phyloP scores from a whole-genome alignment of 495 filamentous ascomycete species.

The Xylaria sp. region DNA sequence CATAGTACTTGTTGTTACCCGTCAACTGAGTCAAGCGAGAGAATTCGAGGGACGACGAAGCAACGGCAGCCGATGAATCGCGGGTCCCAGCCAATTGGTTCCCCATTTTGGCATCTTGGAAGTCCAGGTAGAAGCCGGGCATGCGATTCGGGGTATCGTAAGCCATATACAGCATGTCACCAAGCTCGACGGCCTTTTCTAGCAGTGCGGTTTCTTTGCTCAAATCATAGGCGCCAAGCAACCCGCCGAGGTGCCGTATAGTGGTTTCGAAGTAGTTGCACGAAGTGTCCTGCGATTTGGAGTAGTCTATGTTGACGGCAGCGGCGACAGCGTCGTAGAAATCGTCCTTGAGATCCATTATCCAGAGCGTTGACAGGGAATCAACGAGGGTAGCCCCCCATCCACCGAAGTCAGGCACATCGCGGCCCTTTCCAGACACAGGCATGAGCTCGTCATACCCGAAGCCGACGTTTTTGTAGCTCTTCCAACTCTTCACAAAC shows the following conservation, averaged over 20 bases:
- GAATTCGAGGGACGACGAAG: slow-evolving; percentile 83
- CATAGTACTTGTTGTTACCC: slow-evolving; percentile 81
- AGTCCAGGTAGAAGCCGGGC: slow-evolving; percentile 76
- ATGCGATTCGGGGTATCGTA: slow-evolving; percentile 95
- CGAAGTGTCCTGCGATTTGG: slow-evolving; percentile 61
- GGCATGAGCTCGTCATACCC: slow-evolving; percentile 78
- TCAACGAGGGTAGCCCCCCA: slow-evolving; percentile 96
- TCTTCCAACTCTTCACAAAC: slow-evolving; percentile 77
- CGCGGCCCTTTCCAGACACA: slow-evolving; percentile 53
- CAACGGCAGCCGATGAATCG: slow-evolving; percentile 64
- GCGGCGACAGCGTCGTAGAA: slow-evolving; percentile 84
- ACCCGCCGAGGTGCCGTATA: slow-evolving; percentile 80
- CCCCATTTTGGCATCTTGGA: slow-evolving; percentile 41
- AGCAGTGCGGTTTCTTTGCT: slow-evolving; percentile 72
- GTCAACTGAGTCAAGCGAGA: slow-evolving; percentile 85
- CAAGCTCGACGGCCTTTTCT: slow-evolving; percentile 81
- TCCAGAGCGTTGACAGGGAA: slow-evolving; percentile 90
- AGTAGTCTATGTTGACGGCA: slow-evolving; percentile 85
- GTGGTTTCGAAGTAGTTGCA: slow-evolving; percentile 82
- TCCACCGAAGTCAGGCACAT: slow-evolving; percentile 80
- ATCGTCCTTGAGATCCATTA: slow-evolving; percentile 89
- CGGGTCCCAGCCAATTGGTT: slow-evolving; percentile 43
- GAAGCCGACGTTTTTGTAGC: slow-evolving; percentile 80
- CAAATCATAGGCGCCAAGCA: slow-evolving; percentile 78
- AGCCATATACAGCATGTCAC: slow-evolving; percentile 80